Base-by-base conservation (phyloP, 441 rosid genomes). In the Pelargonium cotyledonis region DNA sequence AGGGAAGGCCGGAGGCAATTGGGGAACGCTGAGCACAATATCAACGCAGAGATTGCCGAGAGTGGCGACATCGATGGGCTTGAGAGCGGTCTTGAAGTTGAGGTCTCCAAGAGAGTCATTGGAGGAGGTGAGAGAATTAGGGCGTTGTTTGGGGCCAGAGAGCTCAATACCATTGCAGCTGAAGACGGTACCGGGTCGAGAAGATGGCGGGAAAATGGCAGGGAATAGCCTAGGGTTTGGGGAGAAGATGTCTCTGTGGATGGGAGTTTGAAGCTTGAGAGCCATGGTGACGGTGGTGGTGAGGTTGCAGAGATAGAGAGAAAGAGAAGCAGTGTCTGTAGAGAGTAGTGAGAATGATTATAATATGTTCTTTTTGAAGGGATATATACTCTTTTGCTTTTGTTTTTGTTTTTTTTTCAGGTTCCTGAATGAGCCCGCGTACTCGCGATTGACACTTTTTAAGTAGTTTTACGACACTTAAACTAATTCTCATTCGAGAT, bases 21-120 rank as follows among this genome's bases (percentile, higher is more conserved):
- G 70, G 57, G 87, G 86, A 82, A 95, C 96, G 70, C 80, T 81
- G 75, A 95, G 94, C 61, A 95, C 92, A 65, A 95, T 84, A 81
- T 91, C 99, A 12, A 95, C 92, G 72, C 97, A 95, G 75, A 91
- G 96, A 81, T 89, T 91, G 35, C 97, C 97, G 1, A 94, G 79
- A 12, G 99, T 88, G 35, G 97, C 83, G 61, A 94, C 89, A 69
- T 94, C 99, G 70, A 86, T 72, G 69, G 77, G 83, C 76, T 87
- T 89, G 8, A 77, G 70, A 16, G 70, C 83, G 8, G 70, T 35
- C 62, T 70, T 67, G 67, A 65, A 67, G 41, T 70, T 72, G 74
- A 79, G 57, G 38, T 71, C 69, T 6, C 70, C 72, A 15, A 70
- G 35, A 49, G 67, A 44, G 65, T 71, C 78, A 44, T 60, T 74